These are phyloP conservation scores for Penicillium bovifimosum DNA, from an alignment of 495 filamentous ascomycete genomes.

Conservation along the genomic window DNA sequence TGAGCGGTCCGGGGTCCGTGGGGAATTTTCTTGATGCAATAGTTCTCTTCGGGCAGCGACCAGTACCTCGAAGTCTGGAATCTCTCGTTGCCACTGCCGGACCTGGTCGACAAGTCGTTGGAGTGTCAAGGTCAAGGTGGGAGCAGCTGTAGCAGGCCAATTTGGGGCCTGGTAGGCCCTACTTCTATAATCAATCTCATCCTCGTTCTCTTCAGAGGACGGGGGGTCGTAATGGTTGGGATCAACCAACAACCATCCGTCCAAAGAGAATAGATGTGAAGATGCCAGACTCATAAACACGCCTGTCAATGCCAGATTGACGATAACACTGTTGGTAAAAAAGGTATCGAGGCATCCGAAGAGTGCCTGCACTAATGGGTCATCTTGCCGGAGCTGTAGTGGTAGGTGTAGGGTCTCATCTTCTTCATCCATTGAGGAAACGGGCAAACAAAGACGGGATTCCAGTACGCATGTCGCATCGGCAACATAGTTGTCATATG, in stretches of 20 bases:
- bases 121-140: slow-evolving; percentile 39
- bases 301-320: slow-evolving; percentile 81
- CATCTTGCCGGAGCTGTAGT: slow-evolving; percentile 55
- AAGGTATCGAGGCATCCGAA: slow-evolving; percentile 69
- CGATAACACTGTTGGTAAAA: slow-evolving; percentile 83
- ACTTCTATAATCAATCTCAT: slow-evolving; percentile 23
- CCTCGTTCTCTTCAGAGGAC: neutral
- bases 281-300: slow-evolving; percentile 74
- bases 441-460: slow-evolving; percentile 50
- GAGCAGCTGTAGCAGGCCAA: slow-evolving; percentile 32
- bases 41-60: slow-evolving; percentile 61
- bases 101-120: slow-evolving; percentile 58
- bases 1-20: slow-evolving; percentile 13
- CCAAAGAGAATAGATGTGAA: slow-evolving; percentile 75
- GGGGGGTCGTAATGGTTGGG: slow-evolving; percentile 42
- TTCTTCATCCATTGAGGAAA: slow-evolving; percentile 20
- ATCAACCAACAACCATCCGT: slow-evolving; percentile 83
- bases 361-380: slow-evolving; percentile 68
- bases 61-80: slow-evolving; percentile 72
- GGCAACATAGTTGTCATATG: slow-evolving; percentile 76
- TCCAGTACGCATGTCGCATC: slow-evolving; percentile 77
- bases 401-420: slow-evolving; percentile 28
- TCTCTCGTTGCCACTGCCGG: slow-evolving; percentile 56
- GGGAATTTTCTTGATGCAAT: slow-evolving; percentile 31
- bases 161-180: slow-evolving; percentile 33